phyloP scores from a whole-genome alignment of 192 early-diverging fungal genomes.

The Oehlia diaphana region DNA sequence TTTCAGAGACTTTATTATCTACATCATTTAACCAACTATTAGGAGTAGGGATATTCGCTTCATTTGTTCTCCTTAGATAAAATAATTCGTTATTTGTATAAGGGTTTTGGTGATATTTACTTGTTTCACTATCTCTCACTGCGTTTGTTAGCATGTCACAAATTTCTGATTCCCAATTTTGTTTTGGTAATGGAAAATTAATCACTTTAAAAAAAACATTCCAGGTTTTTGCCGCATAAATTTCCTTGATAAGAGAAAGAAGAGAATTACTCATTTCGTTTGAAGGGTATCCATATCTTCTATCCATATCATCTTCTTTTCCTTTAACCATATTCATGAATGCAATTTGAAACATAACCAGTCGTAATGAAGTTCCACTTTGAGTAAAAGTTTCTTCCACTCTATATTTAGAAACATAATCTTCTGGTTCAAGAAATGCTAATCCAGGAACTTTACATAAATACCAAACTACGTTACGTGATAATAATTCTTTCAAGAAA shows the following conservation, averaged over 20 bases:
- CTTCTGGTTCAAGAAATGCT: not conserved
- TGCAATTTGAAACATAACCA: conserved; percentile 18
- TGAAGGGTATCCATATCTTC: conserved; percentile 10
- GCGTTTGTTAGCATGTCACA: not conserved
- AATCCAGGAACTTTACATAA: not conserved
- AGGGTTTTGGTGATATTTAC: conserved; percentile 2
- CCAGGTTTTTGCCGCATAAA: not conserved
- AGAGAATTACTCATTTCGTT: conserved; percentile 15
- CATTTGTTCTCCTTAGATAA: not conserved
- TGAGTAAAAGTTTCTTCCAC: not conserved
- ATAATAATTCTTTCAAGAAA: conserved; percentile 8
- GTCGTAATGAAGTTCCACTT: conserved; percentile 13
- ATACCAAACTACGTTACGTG: conserved; percentile 17
- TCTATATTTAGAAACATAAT: conserved; percentile 14
- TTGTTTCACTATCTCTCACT: not conserved
- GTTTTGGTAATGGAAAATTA: not conserved
- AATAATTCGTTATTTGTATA: conserved; percentile 10
- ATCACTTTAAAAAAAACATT: conserved; percentile 12
- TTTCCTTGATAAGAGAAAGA: conserved; percentile 4
- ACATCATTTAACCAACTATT: not conserved
- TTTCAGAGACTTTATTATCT: not conserved
- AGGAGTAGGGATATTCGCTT: not conserved
- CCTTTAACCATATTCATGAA: not conserved
- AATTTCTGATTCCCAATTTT: not conserved
- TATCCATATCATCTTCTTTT: not conserved